A percentile compares a stretch with the other conserved stretches of the same genome.
Evolutionary conservation across 2,329 filamentous ascomycete genomes (phyloP).

Genomic region (Pestalotiopsis sp.): DNA sequence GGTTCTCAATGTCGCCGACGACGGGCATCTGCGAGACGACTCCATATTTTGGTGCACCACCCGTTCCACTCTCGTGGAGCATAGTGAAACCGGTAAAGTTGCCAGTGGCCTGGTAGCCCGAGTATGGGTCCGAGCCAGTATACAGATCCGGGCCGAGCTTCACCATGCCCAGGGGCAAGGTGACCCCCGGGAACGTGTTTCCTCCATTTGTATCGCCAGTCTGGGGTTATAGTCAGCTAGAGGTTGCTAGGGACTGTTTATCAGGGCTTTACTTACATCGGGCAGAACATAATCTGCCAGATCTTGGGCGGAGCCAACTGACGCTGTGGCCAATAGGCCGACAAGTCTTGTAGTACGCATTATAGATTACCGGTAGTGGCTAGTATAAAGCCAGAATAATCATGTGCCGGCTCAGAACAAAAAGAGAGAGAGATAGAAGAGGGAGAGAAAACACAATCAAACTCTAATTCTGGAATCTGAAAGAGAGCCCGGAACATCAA

Average conservation of each 20-base stretch:
- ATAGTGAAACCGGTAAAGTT: slow-evolving; percentile 63
- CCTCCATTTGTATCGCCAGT: slow-evolving; percentile 48
- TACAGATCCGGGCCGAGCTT: slow-evolving; percentile 54
- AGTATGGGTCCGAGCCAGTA: slow-evolving; percentile 53
- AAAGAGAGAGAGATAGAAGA: not conserved
- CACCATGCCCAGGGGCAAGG: slow-evolving; percentile 48
- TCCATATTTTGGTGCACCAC: slow-evolving; percentile 71
- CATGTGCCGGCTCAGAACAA: not conserved
- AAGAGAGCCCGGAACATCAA: not conserved
- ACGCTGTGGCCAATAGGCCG: slow-evolving; percentile 15
- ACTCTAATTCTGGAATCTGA: not conserved
- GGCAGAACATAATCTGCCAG: slow-evolving; percentile 25
- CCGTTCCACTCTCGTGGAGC: slow-evolving; percentile 69
- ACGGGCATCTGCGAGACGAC: slow-evolving; percentile 64
- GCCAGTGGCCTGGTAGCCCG: slow-evolving; percentile 52
- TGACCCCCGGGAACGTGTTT: slow-evolving; percentile 54
- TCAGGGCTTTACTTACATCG: slow-evolving; percentile 20
- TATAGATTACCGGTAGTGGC: not conserved
- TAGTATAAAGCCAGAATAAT: not conserved
- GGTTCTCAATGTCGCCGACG: slow-evolving; percentile 51
- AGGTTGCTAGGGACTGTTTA: not conserved
- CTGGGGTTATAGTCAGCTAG: slow-evolving; percentile 29
- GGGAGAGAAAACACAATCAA: not conserved
- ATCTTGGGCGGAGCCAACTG: slow-evolving; percentile 18
- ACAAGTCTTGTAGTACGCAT: slow-evolving; percentile 20